phyloP scores from a whole-genome alignment of 495 filamentous ascomycete genomes.

The Penicillium dipodomyicola region DNA sequence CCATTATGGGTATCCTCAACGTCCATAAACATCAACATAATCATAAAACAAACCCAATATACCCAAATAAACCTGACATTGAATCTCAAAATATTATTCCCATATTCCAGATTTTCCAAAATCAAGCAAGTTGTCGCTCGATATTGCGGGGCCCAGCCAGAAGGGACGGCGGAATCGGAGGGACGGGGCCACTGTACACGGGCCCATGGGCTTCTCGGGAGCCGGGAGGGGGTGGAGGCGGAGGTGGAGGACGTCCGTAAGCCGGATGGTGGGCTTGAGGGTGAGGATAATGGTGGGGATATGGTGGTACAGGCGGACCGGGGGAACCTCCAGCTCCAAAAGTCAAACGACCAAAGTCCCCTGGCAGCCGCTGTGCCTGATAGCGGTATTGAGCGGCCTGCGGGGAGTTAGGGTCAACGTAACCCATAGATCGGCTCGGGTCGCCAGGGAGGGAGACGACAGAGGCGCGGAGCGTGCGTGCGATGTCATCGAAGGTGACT shows the following conservation, averaged over 20 bases:
- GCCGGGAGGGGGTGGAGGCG: conserved; percentile 25
- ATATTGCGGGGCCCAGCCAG: conserved; percentile 39
- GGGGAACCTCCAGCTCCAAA: conserved; percentile 13
- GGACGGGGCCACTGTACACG: conserved; percentile 20
- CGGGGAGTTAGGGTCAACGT: conserved; percentile 13
- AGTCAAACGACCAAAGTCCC: conserved; percentile 31
- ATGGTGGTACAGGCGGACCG: conserved; percentile 14
- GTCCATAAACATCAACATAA: conserved; percentile 1
- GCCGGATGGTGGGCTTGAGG: conserved; percentile 10
- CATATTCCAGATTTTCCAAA: neutral
- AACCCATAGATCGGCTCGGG: conserved; percentile 30
- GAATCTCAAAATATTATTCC: conserved; percentile 1
- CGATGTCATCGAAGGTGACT: conserved; percentile 79
- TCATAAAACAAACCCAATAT: conserved; percentile 1
- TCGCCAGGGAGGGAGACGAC: conserved; percentile 40
- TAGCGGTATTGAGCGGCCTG: conserved; percentile 21
- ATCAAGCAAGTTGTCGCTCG: conserved; percentile 43
- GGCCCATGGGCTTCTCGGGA: conserved; percentile 19
- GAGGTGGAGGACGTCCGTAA: conserved; percentile 17
- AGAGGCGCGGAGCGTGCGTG: conserved; percentile 59
- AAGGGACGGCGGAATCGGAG: conserved; percentile 33
- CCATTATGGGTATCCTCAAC: conserved; percentile 15
- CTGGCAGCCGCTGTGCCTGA: conserved; percentile 34
- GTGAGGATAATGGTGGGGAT: conserved; percentile 16
- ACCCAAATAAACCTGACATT: neutral